Conservation (phyloP, 176 grass and related monocot genomes). For the Cenchrus americanus region DNA sequence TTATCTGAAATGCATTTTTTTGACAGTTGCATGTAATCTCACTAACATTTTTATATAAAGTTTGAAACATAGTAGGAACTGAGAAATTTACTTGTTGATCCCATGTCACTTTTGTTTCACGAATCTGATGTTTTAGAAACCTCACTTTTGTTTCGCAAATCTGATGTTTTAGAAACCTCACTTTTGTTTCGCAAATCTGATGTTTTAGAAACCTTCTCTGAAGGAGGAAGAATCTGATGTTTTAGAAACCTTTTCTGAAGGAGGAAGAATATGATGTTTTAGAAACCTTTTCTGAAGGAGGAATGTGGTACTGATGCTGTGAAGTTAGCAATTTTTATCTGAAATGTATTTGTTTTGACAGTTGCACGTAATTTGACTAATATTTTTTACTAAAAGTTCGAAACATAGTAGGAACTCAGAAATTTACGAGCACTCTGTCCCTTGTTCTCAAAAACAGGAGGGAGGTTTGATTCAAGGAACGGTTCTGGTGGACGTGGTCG, state of each 20-base stretch:
- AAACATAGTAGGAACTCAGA: neutral
- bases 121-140: neutral
- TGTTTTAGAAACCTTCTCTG: too few relatives aligned
- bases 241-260: too few relatives aligned
- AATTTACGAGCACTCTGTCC: neutral
- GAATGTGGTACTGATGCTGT: neutral
- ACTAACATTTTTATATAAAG: neutral
- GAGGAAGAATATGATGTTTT: too few relatives aligned
- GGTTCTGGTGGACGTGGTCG: conserved; percentile 56
- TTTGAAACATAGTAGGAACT: neutral
- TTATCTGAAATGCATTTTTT: neutral
- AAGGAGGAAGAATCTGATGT: conserved; percentile 16
- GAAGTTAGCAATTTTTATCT: neutral
- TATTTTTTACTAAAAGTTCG: neutral
- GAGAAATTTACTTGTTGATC: neutral
- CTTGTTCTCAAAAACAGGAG: conserved; percentile 55
- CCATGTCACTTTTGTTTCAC: neutral
- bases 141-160: neutral
- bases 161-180: neutral
- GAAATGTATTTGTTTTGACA: neutral
- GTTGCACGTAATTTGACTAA: neutral
- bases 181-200: neutral
- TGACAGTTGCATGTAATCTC: neutral
- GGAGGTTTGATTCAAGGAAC: conserved; percentile 82
- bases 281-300: neutral